Percentiles rank a stretch among this genome's conserved stretches.
Conservation (phyloP, 2,329 filamentous ascomycete species). For the Arachnomyces sp. region DNA sequence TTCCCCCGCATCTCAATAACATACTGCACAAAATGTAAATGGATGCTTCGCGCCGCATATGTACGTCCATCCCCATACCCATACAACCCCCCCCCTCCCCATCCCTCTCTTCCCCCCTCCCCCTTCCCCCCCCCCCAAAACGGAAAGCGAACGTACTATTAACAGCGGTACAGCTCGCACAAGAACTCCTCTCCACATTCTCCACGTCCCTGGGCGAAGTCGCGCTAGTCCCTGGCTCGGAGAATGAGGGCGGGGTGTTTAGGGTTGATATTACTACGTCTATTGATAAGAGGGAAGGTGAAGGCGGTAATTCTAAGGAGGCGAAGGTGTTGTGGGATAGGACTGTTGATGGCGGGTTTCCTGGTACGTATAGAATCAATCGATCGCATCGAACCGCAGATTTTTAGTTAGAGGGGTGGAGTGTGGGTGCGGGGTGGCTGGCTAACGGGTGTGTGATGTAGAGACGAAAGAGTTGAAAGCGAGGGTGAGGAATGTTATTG, state of each 20-base stretch:
- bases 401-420: too few relatives aligned
- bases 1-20: constrained; percentile 76
- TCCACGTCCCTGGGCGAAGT: constrained; percentile 75
- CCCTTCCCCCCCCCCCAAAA: neutral
- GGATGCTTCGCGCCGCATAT: constrained; percentile 81
- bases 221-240: constrained; percentile 71
- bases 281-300: too few relatives aligned
- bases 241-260: constrained; percentile 83
- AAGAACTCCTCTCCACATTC: constrained; percentile 94
- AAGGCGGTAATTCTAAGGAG: constrained; percentile 23
- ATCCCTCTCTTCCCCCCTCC: too few relatives aligned
- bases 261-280: constrained; percentile 54
- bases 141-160: neutral
- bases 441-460: constrained; percentile 12
- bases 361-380: constrained; percentile 46
- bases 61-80: too few relatives aligned
- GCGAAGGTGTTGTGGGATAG: constrained; percentile 74
- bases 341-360: constrained; percentile 79
- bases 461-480: constrained; percentile 89
- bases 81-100: constrained; percentile 4
- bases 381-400: too few relatives aligned
- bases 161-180: constrained; percentile 58
- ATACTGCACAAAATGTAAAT: constrained; percentile 90
- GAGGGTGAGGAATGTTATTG: constrained; percentile 69
- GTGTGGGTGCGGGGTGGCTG: too few relatives aligned